Base-by-base conservation (phyloP, 768 basidiomycete genomes). In the Suillus brevipes region DNA sequence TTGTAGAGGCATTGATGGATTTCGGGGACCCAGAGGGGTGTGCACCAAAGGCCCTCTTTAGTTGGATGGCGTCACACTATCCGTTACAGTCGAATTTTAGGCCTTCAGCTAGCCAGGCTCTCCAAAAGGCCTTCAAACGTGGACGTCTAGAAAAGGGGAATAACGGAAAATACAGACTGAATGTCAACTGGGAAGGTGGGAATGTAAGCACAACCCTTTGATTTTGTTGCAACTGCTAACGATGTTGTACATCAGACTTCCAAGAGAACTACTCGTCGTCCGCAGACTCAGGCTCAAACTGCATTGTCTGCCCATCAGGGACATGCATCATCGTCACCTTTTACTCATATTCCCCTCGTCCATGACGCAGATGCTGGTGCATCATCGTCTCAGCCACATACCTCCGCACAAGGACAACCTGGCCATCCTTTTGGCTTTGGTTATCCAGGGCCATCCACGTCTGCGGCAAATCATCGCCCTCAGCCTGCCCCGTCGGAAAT, bases 61-160 rank as follows among this genome's bases (percentile, higher is more conserved):
- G 85, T 7, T 92, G 90, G 90, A 95, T 95, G 90, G 88, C 88
- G 4, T 80, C 85, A 37, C 84, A 86, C 45, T 95, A 92, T 74
- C 94, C 94, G 14, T 74, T 95, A 6, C 91, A 93, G 74, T 87
- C 84, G n/a, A 95, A 95, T 78, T 95, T 95, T 71, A 82, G 94
- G 43, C 92, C 94, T 2, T 94, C 91, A 2, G 94, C 94, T 4
- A 92, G 91, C 70, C 94, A 95, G 75, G 94, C 94, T 8, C 78
- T 95, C 62, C 91, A 93, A 75, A 95, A 94, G 69, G 93, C 94
- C 5, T 92, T 81, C 76, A 91, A 88, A 74, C 83, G 92, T 55
- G 93, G 93, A 10, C 81, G 94, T 31, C 83, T 95, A 61, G 87
- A 91, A 72, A 95, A 95, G 73, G 84, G 83, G 37, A 81, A 77